Base-by-base conservation (phyloP, 2,329 filamentous ascomycete genomes). In the Colletotrichum paranaense region DNA sequence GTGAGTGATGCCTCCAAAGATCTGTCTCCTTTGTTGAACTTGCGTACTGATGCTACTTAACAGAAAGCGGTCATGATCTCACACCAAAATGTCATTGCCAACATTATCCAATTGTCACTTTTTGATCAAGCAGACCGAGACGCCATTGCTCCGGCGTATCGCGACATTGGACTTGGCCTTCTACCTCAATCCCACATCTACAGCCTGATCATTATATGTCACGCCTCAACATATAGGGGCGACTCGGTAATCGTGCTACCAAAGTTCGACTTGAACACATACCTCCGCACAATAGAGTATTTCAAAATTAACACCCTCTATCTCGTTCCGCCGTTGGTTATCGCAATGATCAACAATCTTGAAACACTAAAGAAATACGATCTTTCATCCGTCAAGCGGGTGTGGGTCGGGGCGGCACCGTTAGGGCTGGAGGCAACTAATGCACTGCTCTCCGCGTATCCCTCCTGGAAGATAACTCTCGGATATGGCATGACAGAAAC, bases 31-130 rank as follows among this genome's bases (percentile, higher is more conserved):
- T 32, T 32, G 30, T 32, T 32, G 30, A 32, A 32, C 74, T 11
- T 14, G 24, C 11, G 19, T 16, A 12, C 24, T 53, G 24, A 63
- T 30, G 16, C 12, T 4, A 12, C 26, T 4, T 26, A 1, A 1
- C 5, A 92, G 90, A 94, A 94, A 91, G 93, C 91, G 63, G 93
- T 95, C 30, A 94, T 93, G 91, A 92, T 95, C 63, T 91, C 92
- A 5, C 93, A 95, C 80, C 84, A 86, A 32, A 95, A 95, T 76
- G 90, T 95, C 19, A 95, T 95, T 60, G 89, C 92, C 46, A 95
- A 95, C 78, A 87, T 89, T 0, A 78, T 94, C 62, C 93, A 95
- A 79, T 85, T 92, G 52, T 77, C 79, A 4, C 82, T 86, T 1
- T 90, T 80, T 67, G 79, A 74, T 78, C 67, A 76, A 84, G 4